phyloP scores from a whole-genome alignment of 2,329 filamentous ascomycete species.

The Scorias spongiosa region DNA sequence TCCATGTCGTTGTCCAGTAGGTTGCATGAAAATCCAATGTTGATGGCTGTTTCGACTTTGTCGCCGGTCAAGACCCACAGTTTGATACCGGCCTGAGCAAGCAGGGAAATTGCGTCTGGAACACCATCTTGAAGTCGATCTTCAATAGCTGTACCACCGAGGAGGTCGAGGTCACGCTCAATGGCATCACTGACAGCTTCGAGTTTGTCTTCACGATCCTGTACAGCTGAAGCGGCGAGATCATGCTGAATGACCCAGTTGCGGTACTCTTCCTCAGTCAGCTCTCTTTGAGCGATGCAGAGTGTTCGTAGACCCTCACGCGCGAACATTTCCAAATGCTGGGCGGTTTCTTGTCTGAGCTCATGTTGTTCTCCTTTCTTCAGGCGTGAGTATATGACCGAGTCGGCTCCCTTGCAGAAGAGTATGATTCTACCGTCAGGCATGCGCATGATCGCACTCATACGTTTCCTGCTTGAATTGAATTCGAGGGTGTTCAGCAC shows the following conservation, averaged over 20 bases:
- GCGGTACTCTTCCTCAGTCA: slow-evolving; percentile 70
- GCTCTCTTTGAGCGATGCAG: slow-evolving; percentile 73
- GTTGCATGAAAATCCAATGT: slow-evolving; percentile 98
- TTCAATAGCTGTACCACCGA: slow-evolving; percentile 94
- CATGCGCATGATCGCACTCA: slow-evolving; percentile 95
- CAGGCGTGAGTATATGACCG: slow-evolving; percentile 86
- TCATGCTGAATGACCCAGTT: slow-evolving; percentile 80
- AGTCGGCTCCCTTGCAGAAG: slow-evolving; percentile 96
- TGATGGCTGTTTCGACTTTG: slow-evolving; percentile 98
- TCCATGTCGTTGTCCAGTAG: slow-evolving; percentile 97
- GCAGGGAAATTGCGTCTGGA: slow-evolving; percentile 81
- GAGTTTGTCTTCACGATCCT: slow-evolving; percentile 81
- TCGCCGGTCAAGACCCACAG: slow-evolving; percentile 97
- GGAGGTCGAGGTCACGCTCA: slow-evolving; percentile 71
- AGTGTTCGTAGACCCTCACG: slow-evolving; percentile 87
- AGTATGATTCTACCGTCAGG: slow-evolving; percentile 77
- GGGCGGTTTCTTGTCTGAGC: slow-evolving; percentile 67
- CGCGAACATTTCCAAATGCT: slow-evolving; percentile 94
- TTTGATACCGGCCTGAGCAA: slow-evolving; percentile 91
- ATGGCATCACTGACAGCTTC: slow-evolving; percentile 82
- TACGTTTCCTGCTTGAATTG: slow-evolving; percentile 89
- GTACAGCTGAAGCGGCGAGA: slow-evolving; percentile 65
- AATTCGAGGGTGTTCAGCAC: slow-evolving; percentile 94
- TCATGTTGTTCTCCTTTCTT: slow-evolving; percentile 74
- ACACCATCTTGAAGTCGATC: slow-evolving; percentile 94